Evolutionary conservation across 768 basidiomycete genomes (phyloP).

Genomic region (Fomitopsis pulvina): DNA sequence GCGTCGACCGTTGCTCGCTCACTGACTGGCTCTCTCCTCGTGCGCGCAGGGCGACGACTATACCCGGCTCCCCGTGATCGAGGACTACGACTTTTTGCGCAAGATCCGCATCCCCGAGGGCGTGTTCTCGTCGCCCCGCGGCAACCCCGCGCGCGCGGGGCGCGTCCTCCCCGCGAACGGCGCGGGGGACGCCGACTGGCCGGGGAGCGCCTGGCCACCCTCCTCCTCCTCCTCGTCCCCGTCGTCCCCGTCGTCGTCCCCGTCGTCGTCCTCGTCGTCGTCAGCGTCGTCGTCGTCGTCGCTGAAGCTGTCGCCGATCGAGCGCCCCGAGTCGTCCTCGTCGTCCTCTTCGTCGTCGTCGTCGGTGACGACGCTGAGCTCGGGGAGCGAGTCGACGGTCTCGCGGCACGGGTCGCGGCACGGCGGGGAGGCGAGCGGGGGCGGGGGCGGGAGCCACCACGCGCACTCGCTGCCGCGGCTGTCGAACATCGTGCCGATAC

Average conservation of each 20-base stretch:
- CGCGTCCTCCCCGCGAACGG: conserved; percentile 19
- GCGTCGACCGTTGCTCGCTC: conserved; percentile 2
- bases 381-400: background rate
- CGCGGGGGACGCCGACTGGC: conserved; percentile 17
- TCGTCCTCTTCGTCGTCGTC: conserved; percentile 14
- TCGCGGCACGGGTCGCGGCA: background rate
- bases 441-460: background rate
- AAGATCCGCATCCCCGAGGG: conserved; percentile 61
- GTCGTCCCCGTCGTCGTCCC: background rate
- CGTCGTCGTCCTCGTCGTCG: too few relatives aligned
- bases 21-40: conserved; percentile 1
- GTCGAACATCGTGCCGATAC: conserved; percentile 21
- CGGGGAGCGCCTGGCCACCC: conserved; percentile 15
- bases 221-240: conserved; percentile 12
- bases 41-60: conserved; percentile 57
- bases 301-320: background rate
- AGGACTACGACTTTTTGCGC: conserved; percentile 69
- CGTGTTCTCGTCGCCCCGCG: conserved; percentile 67
- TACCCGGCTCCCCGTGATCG: conserved; percentile 60
- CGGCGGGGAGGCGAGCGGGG: too few relatives aligned
- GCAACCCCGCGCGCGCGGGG: conserved; percentile 22
- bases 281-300: conserved; percentile 12
- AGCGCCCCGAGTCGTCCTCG: conserved; percentile 13
- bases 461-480: conserved; percentile 17
- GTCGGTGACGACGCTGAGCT: background rate